Evolutionary conservation across 805 yeast genomes (phyloP).

Genomic region (Tetrapisispora fleetii): DNA sequence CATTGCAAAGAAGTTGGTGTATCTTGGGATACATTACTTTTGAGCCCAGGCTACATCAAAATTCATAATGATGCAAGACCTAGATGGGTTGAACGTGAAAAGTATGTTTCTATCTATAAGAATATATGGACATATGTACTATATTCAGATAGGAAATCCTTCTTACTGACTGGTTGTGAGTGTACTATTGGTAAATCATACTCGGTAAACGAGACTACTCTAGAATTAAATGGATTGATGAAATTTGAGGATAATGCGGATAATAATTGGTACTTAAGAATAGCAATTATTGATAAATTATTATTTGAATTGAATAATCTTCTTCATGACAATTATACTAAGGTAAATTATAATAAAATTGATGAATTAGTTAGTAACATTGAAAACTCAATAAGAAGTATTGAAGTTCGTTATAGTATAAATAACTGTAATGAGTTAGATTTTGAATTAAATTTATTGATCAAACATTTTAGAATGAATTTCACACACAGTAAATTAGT

Average conservation of each 20-base stretch:
- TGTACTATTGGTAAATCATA: constrained; percentile 19
- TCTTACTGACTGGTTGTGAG: constrained; percentile 23
- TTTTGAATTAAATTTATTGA: constrained; percentile 17
- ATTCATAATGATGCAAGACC: constrained; percentile 17
- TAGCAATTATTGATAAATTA: constrained; percentile 12
- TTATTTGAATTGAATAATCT: constrained; percentile 12
- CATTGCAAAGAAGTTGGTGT: constrained; percentile 24
- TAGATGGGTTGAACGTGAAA: constrained; percentile 9
- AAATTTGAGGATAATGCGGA: neutral
- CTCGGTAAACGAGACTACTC: neutral
- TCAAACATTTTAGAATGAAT: constrained; percentile 15
- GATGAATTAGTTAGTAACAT: constrained; percentile 8
- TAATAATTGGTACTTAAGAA: constrained; percentile 15
- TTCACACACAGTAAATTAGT: constrained; percentile 17
- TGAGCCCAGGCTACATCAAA: constrained; percentile 12
- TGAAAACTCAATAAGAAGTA: constrained; percentile 3
- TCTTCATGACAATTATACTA: constrained; percentile 15
- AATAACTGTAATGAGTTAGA: constrained; percentile 3
- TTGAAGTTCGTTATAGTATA: constrained; percentile 1
- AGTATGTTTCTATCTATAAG: constrained; percentile 11
- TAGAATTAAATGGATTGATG: neutral
- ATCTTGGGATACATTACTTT: constrained; percentile 17
- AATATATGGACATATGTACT: constrained; percentile 22
- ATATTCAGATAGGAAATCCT: constrained; percentile 26
- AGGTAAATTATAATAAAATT: constrained; percentile 10